Evolutionary conservation across 495 filamentous ascomycete genomes (phyloP).

Genomic region (Lasiosphaeriaceae sp.): DNA sequence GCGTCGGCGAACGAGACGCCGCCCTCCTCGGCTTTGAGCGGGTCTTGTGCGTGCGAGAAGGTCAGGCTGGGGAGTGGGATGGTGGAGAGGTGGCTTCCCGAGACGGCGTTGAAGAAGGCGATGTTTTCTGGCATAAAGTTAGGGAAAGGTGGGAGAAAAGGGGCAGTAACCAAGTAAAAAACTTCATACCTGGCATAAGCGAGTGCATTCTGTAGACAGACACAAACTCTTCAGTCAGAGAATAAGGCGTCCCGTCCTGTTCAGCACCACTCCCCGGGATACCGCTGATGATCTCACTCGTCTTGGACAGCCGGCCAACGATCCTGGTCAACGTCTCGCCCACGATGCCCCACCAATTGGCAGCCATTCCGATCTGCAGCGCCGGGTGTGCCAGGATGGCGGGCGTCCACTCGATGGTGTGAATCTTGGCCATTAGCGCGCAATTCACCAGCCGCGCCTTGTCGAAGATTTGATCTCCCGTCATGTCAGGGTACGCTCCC

Average conservation of each 20-base stretch:
- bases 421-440: constrained; percentile 45
- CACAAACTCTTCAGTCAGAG: constrained; percentile 44
- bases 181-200: constrained; percentile 33
- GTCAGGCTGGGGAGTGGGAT: constrained; percentile 24
- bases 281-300: constrained; percentile 34
- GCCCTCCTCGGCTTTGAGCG: constrained; percentile 15
- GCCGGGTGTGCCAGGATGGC: constrained; percentile 41
- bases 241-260: constrained; percentile 33
- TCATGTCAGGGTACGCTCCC: constrained; percentile 28
- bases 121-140: constrained; percentile 25
- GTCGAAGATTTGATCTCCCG: constrained; percentile 38
- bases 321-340: constrained; percentile 38
- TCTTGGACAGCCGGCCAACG: constrained; percentile 34
- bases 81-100: constrained; percentile 29
- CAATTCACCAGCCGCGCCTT: constrained; percentile 43
- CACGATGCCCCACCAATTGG: constrained; percentile 44
- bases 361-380: constrained; percentile 33
- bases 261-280: constrained; percentile 38
- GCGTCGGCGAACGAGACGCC: constrained; percentile 33
- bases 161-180: neutral
- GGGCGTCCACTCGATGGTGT: constrained; percentile 46
- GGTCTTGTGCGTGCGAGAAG: constrained; percentile 30
- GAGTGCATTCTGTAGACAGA: constrained; percentile 41
- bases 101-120: constrained; percentile 32
- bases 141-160: neutral